Evolutionary conservation across 495 filamentous ascomycete genomes (phyloP).

Genomic region (Glutinoglossum americanum): DNA sequence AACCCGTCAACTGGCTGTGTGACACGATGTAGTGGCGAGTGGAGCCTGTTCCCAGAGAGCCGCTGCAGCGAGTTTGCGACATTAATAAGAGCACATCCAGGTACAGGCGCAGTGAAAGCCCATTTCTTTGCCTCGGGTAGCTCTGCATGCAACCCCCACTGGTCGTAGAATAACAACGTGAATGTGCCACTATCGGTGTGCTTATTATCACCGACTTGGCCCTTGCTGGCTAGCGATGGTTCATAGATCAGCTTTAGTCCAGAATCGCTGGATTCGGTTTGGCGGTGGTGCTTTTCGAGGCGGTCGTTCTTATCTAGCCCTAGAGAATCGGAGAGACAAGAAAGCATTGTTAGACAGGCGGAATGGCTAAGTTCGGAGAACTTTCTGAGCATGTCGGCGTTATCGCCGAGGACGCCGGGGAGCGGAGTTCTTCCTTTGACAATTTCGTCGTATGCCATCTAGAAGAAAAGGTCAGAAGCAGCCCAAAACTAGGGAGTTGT

Average conservation of each 20-base stretch:
- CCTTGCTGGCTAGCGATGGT: constrained; percentile 5
- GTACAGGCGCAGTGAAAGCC: neutral
- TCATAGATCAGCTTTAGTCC: constrained; percentile 9
- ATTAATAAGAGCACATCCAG: constrained; percentile 13
- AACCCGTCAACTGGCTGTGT: constrained; percentile 13
- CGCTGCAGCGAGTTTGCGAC: constrained; percentile 13
- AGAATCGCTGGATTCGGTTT: constrained; percentile 9
- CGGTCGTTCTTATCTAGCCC: too few species aligned
- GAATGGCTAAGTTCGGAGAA: neutral
- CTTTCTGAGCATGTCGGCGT: neutral
- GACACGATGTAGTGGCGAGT: constrained; percentile 14
- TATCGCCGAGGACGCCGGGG: neutral
- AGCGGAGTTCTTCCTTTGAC: neutral
- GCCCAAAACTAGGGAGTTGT: too few species aligned
- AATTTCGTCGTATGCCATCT: constrained; percentile 1
- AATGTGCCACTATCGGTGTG: constrained; percentile 13
- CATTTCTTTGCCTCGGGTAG: neutral
- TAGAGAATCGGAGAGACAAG: neutral
- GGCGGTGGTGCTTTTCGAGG: constrained; percentile 17
- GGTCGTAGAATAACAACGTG: constrained; percentile 12
- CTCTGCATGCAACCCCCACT: constrained; percentile 6
- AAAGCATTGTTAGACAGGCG: neutral
- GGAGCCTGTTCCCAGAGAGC: constrained; percentile 11
- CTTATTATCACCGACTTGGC: constrained; percentile 8
- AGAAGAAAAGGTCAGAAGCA: too few species aligned